Evolutionary conservation across 2,329 filamentous ascomycete genomes (phyloP).

Genomic region (Plectosphaerella sp.): DNA sequence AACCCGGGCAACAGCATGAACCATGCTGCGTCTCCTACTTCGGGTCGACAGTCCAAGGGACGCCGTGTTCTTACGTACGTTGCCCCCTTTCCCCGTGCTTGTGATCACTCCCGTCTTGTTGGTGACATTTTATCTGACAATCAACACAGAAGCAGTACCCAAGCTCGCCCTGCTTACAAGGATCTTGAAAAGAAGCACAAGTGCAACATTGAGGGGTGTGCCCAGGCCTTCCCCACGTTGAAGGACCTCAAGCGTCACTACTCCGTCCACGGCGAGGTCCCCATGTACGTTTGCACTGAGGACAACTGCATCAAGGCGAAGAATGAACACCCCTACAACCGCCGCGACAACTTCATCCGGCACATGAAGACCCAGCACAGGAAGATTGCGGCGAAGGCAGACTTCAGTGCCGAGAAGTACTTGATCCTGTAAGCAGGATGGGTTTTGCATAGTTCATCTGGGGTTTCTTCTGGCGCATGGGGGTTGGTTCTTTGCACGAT

Average conservation of each 20-base stretch:
- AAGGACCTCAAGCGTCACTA: constrained; percentile 20
- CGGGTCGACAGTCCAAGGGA: too few species aligned
- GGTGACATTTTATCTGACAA: too few species aligned
- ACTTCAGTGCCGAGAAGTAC: constrained; percentile 1
- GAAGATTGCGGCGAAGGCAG: constrained; percentile 9
- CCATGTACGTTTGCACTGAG: constrained; percentile 16
- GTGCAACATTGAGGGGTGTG: constrained; percentile 17
- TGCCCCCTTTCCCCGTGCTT: neutral
- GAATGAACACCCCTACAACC: constrained; percentile 19
- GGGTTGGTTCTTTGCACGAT: neutral
- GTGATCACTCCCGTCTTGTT: neutral
- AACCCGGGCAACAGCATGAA: too few species aligned
- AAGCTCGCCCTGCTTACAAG: too few species aligned
- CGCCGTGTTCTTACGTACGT: neutral
- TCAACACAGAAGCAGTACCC: too few species aligned
- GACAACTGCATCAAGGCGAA: constrained; percentile 18
- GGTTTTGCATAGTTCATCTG: neutral
- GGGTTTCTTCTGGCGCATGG: neutral
- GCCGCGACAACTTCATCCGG: constrained; percentile 19
- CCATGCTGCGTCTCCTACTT: too few species aligned
- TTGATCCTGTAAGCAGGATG: neutral
- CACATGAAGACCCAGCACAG: constrained; percentile 17
- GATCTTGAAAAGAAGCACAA: constrained; percentile 13
- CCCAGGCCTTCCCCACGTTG: constrained; percentile 16
- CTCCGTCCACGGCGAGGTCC: constrained; percentile 11